Percentiles rank a stretch among this genome's conserved stretches.
Evolutionary conservation across 768 basidiomycete species (phyloP).

Genomic region (Lactifluus rugatus): DNA sequence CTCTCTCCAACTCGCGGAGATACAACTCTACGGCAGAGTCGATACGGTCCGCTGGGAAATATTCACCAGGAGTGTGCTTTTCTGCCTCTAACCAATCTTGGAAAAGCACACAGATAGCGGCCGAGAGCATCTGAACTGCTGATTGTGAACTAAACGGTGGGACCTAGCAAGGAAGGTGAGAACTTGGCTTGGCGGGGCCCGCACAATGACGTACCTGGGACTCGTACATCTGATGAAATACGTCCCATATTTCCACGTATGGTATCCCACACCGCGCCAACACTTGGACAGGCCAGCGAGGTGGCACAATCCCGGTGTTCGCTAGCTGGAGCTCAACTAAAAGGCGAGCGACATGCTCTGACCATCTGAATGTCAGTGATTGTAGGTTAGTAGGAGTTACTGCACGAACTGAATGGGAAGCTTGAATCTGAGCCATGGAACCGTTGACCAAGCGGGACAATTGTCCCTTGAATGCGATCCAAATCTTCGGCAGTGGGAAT

Average conservation of each 20-base stretch:
- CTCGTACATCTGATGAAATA: conserved; percentile 69
- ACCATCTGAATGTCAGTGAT: neutral
- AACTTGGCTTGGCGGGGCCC: neutral
- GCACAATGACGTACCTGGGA: conserved; percentile 38
- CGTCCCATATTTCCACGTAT: conserved; percentile 74
- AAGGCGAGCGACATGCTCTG: conserved; percentile 68
- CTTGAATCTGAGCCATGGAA: conserved; percentile 89
- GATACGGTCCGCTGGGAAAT: conserved; percentile 72
- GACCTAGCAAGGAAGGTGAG: conserved; percentile 34
- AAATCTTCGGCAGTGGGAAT: conserved; percentile 45
- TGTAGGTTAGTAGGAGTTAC: neutral
- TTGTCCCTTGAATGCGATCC: conserved; percentile 51
- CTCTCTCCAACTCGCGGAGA: conserved; percentile 55
- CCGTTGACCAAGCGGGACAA: conserved; percentile 68
- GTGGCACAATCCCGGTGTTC: conserved; percentile 45
- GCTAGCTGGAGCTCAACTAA: conserved; percentile 66
- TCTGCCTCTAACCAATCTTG: conserved; percentile 73
- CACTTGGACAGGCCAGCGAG: conserved; percentile 77
- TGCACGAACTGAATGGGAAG: conserved; percentile 70
- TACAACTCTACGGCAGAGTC: conserved; percentile 68
- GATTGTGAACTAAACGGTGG: conserved; percentile 76
- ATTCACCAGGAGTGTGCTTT: conserved; percentile 64
- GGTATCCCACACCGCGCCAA: conserved; percentile 77
- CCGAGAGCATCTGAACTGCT: conserved; percentile 70
- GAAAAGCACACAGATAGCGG: conserved; percentile 73